A percentile compares a stretch with the other conserved stretches of the same genome.
Conservation (phyloP, 257 asterid genomes). For the Scutellaria barbata region DNA sequence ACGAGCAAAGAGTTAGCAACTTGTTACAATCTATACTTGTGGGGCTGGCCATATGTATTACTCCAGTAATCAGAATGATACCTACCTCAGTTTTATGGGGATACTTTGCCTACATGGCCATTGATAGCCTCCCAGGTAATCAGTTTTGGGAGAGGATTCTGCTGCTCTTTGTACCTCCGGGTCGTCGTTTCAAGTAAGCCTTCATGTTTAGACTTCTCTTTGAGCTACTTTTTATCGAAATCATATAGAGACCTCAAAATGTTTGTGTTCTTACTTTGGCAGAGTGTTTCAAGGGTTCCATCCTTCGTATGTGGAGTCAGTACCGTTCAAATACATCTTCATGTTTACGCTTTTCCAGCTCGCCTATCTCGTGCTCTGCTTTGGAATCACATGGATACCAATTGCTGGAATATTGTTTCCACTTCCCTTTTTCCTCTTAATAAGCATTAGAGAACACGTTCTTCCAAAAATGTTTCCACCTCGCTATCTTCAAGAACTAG, state of each 20-base stretch:
- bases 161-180: slow-evolving; percentile 72
- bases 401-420: slow-evolving; percentile 90
- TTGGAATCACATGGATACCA: slow-evolving; percentile 94
- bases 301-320: slow-evolving; percentile 81
- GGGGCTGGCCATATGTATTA: slow-evolving; percentile 64
- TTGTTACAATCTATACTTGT: slow-evolving; percentile 82
- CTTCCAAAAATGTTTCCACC: slow-evolving; percentile 75
- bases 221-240: background rate
- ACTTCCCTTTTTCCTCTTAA: slow-evolving; percentile 74
- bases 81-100: slow-evolving; percentile 99
- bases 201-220: background rate
- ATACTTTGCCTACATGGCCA: slow-evolving; percentile 98
- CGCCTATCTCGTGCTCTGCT: slow-evolving; percentile 65
- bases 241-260: background rate
- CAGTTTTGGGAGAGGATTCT: slow-evolving; percentile 93
- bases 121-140: slow-evolving; percentile 93
- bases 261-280: slow-evolving; percentile 24
- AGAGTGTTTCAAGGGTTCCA: slow-evolving; percentile 75
- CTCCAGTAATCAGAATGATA: slow-evolving; percentile 78
- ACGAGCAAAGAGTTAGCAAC: slow-evolving; percentile 95
- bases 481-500: slow-evolving; percentile 66
- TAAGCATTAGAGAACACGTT: slow-evolving; percentile 69
- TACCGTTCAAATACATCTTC: slow-evolving; percentile 81
- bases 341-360: slow-evolving; percentile 70
- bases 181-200: slow-evolving; percentile 93